Evolutionary conservation across 2,329 filamentous ascomycete species (phyloP).

Genomic region (Pestalotiopsis sp.): DNA sequence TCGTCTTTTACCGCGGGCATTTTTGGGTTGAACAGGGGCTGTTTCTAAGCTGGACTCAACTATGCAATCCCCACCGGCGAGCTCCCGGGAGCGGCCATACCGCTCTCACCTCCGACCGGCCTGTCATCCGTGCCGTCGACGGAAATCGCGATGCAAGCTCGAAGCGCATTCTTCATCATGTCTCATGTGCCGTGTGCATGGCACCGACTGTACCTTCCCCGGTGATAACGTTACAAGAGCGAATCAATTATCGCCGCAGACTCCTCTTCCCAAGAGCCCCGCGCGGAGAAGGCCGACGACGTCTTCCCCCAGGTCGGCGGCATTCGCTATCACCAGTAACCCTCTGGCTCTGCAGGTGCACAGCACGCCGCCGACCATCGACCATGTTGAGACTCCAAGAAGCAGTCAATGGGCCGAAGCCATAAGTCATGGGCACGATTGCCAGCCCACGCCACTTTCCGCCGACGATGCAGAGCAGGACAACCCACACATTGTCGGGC

Average conservation of each 20-base stretch:
- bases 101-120: slow-evolving; percentile 64
- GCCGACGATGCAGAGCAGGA: slow-evolving; percentile 38
- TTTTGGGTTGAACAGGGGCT: not conserved
- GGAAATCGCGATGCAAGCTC: slow-evolving; percentile 64
- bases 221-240: slow-evolving; percentile 19
- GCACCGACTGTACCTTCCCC: slow-evolving; percentile 59
- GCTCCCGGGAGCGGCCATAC: slow-evolving; percentile 48
- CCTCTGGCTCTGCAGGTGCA: not conserved
- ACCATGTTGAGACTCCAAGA: not conserved
- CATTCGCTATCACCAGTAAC: not conserved
- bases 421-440: slow-evolving; percentile 24
- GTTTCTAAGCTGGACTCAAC: not conserved
- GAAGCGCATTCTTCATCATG: slow-evolving; percentile 55
- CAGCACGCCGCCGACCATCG: not conserved
- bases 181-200: slow-evolving; percentile 59
- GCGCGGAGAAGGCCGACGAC: slow-evolving; percentile 19
- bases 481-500: slow-evolving; percentile 60
- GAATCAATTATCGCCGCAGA: not conserved
- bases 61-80: slow-evolving; percentile 11
- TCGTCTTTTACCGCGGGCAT: too few relatives aligned
- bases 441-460: slow-evolving; percentile 16
- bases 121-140: slow-evolving; percentile 60
- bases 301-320: not conserved
- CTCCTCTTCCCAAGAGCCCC: slow-evolving; percentile 22
- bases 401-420: slow-evolving; percentile 21